Evolutionary conservation across 192 early-diverging fungal genomes (phyloP).

Genomic region (Lobosporangium transversale): DNA sequence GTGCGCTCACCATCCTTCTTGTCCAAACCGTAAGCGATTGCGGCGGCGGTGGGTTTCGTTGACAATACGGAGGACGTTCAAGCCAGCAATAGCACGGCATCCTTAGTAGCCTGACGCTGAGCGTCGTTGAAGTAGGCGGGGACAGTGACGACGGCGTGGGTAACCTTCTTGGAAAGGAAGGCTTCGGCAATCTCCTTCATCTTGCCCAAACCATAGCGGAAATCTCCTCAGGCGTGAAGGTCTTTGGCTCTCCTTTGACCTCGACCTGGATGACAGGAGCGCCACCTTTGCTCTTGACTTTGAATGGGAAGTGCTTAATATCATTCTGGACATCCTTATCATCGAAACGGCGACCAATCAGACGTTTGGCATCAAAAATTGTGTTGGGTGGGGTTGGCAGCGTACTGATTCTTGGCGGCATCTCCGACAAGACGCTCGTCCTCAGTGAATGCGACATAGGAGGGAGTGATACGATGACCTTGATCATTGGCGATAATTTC

Average conservation of each 20-base stretch:
- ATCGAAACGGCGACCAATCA: constrained; percentile 88
- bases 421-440: constrained; percentile 86
- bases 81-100: constrained; percentile 86
- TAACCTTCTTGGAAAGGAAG: constrained; percentile 85
- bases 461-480: constrained; percentile 90
- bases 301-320: constrained; percentile 96
- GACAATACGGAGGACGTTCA: constrained; percentile 89
- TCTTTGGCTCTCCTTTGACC: constrained; percentile 86
- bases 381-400: constrained; percentile 93
- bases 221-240: constrained; percentile 92
- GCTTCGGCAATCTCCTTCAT: constrained; percentile 95
- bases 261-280: constrained; percentile 85
- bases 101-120: constrained; percentile 93
- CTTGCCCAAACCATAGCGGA: constrained; percentile 92
- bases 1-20: constrained; percentile 75
- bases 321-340: constrained; percentile 91
- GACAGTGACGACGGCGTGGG: constrained; percentile 94
- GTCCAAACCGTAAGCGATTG: constrained; percentile 87
- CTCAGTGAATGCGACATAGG: constrained; percentile 86
- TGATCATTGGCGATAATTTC: constrained; percentile 90
- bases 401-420: constrained; percentile 91
- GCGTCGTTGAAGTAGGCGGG: constrained; percentile 95
- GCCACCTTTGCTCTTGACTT: constrained; percentile 79
- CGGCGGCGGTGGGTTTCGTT: constrained; percentile 94
- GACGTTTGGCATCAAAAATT: constrained; percentile 91